Base-by-base conservation (phyloP, 2,329 filamentous ascomycete genomes). In the Colletotrichum melonis region DNA sequence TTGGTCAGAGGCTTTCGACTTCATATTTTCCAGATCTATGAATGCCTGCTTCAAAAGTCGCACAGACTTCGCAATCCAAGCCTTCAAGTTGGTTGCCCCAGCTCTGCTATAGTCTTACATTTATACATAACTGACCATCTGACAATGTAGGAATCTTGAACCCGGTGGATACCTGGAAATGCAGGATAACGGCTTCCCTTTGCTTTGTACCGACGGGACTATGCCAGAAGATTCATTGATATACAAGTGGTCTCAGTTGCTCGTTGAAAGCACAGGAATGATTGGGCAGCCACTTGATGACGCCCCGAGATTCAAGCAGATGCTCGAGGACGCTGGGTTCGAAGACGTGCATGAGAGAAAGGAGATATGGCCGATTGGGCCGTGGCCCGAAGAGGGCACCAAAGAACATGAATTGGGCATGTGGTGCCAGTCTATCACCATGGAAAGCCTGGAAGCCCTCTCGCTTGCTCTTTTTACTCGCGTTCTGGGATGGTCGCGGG, bases 11-110 rank as follows among this genome's bases (percentile, higher is more conserved):
- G 84, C 85, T 1, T 90, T 90, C 77, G 89, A 92, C 79, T 88
- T 88, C 76, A 88, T 92, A 74, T 90, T 91, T 77, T 87, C 87
- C 7, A 85, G 88, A 0, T 35, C 30, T 0, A 35, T 59, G 30
- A 59, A 32, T 7, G 28, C 28, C 28, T 30, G 28, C 28, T 30
- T 30, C 7, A 30, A 30, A 30, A 30, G 28, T 30, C 28, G 28
- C 28, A 8, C 28, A 35, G 9, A 35, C 32, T 11, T 35, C 32
- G 32, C 12, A 35, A 30, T 30, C 28, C 32, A 35, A 11, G 32
- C 9, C 32, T 35, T 35, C 32, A 35, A 12, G 32, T 35, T 35
- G 12, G 32, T 35, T 11, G 32, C 32, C 4, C 9, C 12, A 35
- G 32, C 32, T 35, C 32, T 35, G 32, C 9, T 35, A 11, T 12